phyloP scores from a whole-genome alignment of 768 basidiomycete genomes.

The Leucosporidium scottii region DNA sequence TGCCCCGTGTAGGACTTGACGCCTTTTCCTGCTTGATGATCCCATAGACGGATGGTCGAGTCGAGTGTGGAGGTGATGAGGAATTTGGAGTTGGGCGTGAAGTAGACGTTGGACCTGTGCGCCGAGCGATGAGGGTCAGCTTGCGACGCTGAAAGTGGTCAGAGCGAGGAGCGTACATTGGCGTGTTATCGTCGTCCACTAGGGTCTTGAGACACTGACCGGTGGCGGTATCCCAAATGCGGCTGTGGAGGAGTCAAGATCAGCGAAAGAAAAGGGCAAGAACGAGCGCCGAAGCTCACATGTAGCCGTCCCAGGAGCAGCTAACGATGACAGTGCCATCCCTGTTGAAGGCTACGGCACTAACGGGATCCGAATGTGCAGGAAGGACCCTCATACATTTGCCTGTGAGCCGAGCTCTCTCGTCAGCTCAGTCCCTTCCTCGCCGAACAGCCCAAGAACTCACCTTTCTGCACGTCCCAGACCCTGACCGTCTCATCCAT shows the following conservation, averaged over 20 bases:
- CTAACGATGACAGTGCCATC: conserved; percentile 93
- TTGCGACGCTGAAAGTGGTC: conserved; percentile 2
- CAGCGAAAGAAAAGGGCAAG: conserved; percentile 3
- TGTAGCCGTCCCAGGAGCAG: conserved; percentile 92
- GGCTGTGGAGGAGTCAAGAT: conserved; percentile 50
- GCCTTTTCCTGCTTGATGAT: conserved; percentile 80
- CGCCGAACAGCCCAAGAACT: conserved; percentile 6
- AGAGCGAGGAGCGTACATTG: conserved; percentile 52
- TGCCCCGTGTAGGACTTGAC: conserved; percentile 90
- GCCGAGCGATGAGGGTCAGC: not conserved
- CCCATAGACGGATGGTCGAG: conserved; percentile 89
- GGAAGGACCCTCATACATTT: conserved; percentile 78
- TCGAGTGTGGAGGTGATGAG: conserved; percentile 88
- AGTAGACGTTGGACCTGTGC: conserved; percentile 67
- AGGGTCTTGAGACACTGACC: conserved; percentile 97
- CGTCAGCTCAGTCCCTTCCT: not conserved
- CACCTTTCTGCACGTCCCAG: conserved; percentile 93
- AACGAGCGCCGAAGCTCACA: conserved; percentile 52
- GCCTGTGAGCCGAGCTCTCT: conserved; percentile 49
- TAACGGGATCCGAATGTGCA: conserved; percentile 96
- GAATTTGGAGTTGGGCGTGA: conserved; percentile 86
- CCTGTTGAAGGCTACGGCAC: conserved; percentile 84
- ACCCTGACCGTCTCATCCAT: conserved; percentile 92
- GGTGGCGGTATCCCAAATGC: conserved; percentile 94
- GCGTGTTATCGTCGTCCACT: conserved; percentile 85